Evolutionary conservation across 345 rosid species (phyloP).

Genomic region (Euclidium syriacum): DNA sequence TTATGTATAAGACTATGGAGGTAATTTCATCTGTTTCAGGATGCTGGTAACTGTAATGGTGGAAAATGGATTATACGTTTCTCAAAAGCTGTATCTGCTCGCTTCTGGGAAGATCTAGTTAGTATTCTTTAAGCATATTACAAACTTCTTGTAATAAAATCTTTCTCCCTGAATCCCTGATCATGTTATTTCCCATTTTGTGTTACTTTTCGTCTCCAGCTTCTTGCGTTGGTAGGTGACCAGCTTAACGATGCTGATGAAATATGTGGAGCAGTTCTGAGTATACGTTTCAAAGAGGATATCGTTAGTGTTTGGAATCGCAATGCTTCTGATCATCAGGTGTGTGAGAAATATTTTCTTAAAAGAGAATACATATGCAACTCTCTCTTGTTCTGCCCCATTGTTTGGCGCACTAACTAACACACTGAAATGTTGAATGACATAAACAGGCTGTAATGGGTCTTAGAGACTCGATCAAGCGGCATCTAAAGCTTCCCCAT

Average conservation of each 20-base stretch:
- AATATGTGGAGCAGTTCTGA: conserved; percentile 90
- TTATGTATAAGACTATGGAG: neutral
- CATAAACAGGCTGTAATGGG: conserved; percentile 83
- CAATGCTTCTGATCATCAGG: conserved; percentile 92
- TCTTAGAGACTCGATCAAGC: conserved; percentile 73
- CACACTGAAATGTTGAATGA: neutral
- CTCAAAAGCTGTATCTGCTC: conserved; percentile 87
- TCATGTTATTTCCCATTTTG: neutral
- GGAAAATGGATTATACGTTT: conserved; percentile 98
- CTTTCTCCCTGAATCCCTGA: no score
- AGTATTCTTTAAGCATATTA: conserved; percentile 30
- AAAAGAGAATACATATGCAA: neutral
- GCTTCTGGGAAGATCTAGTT: conserved; percentile 99
- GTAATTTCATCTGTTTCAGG: conserved; percentile 39
- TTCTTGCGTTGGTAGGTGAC: conserved; percentile 87
- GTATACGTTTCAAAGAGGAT: conserved; percentile 91
- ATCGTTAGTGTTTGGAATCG: conserved; percentile 92
- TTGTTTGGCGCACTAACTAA: neutral
- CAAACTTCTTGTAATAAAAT: no score
- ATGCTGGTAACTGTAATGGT: conserved; percentile 85
- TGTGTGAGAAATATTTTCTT: no score
- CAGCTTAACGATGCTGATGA: conserved; percentile 79
- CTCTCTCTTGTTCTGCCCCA: neutral
- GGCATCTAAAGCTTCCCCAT: conserved; percentile 88
- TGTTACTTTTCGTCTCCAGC: conserved; percentile 53